Conservation (phyloP, 148 eudicot genomes). For the Cornus suecica region DNA sequence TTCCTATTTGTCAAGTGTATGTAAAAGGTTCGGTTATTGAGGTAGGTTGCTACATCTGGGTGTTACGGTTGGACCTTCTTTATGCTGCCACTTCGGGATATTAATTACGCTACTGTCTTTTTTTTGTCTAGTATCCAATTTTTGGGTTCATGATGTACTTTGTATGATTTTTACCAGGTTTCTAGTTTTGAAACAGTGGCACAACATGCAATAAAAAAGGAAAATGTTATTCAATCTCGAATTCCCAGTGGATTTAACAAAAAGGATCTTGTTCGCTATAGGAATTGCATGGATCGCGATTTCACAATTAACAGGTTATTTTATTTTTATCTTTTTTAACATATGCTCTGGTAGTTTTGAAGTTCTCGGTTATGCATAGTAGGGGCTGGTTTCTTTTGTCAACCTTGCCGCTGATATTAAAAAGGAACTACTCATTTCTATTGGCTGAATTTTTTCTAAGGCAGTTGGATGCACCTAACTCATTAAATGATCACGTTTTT, state of each 20-base stretch:
- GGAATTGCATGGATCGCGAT: constrained; percentile 64
- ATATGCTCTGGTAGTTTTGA: not conserved
- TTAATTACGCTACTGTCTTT: not conserved
- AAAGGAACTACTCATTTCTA: constrained; percentile 7
- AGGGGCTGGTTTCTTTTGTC: not conserved
- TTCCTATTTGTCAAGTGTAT: constrained; percentile 77
- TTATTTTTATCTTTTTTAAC: not conserved
- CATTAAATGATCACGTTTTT: constrained; percentile 8
- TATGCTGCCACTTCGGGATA: not conserved
- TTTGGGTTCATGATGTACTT: not conserved
- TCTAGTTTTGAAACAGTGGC: constrained; percentile 76
- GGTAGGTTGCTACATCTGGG: constrained; percentile 41
- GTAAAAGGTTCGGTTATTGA: constrained; percentile 61
- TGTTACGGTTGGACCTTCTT: not conserved
- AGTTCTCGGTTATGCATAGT: constrained; percentile 1
- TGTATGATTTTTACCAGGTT: constrained; percentile 49
- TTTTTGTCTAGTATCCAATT: not conserved
- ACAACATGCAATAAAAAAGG: constrained; percentile 26
- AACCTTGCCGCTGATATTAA: not conserved
- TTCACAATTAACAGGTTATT: constrained; percentile 97
- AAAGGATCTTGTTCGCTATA: constrained; percentile 63
- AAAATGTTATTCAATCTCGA: constrained; percentile 17
- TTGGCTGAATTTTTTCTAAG: constrained; percentile 2
- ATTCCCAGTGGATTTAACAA: constrained; percentile 49
- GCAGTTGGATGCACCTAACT: constrained; percentile 12